phyloP scores from a whole-genome alignment of 164 flowering plant species.

The Macadamia tetraphylla region DNA sequence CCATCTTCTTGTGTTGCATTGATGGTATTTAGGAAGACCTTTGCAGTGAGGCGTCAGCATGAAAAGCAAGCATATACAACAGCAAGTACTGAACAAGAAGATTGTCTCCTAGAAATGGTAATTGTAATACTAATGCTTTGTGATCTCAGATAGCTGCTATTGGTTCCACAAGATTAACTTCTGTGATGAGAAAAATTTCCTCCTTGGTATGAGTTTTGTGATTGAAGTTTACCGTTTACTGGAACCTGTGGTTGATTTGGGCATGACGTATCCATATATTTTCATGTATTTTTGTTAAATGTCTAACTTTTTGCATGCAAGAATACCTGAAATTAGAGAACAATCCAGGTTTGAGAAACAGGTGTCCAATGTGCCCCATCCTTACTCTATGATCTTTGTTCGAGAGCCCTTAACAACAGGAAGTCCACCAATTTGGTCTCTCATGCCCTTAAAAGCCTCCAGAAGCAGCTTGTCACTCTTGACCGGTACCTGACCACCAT shows the following conservation, averaged over 20 bases:
- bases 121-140: too few relatives aligned
- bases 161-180: too few relatives aligned
- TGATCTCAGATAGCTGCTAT: too few relatives aligned
- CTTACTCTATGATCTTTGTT: conserved; percentile 71
- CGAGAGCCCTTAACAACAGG: conserved; percentile 68
- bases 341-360: conserved; percentile 75
- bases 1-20: conserved; percentile 35
- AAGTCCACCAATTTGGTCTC: conserved; percentile 80
- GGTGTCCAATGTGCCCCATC: conserved; percentile 74
- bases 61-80: background rate
- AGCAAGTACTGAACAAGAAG: background rate
- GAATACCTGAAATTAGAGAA: conserved; percentile 78
- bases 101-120: background rate
- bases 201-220: too few relatives aligned
- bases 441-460: conserved; percentile 92
- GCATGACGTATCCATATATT: too few relatives aligned
- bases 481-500: conserved; percentile 51
- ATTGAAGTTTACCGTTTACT: too few relatives aligned
- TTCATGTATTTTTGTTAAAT: background rate
- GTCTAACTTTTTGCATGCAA: background rate
- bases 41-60: conserved; percentile 70
- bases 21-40: conserved; percentile 51
- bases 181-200: too few relatives aligned
- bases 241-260: too few relatives aligned
- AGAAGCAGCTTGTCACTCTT: conserved; percentile 52